Conservation (phyloP, 495 filamentous ascomycete species). For the Trypethelium eluteriae region DNA sequence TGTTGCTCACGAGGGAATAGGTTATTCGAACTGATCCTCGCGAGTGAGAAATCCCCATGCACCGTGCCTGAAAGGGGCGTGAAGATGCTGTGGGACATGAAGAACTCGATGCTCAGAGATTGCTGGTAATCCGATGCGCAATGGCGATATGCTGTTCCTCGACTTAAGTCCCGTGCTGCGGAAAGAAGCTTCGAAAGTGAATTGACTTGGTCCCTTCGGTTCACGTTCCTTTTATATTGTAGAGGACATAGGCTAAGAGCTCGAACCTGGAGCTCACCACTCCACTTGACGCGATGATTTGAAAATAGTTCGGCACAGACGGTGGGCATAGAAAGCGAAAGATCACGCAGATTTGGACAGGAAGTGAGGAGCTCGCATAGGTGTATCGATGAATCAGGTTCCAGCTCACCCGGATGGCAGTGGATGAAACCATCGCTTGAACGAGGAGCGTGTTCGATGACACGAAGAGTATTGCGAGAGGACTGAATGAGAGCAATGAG, state of each 20-base stretch:
- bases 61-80: conserved; percentile 39
- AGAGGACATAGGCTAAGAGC: conserved; percentile 38
- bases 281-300: conserved; percentile 38
- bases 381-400: conserved; percentile 31
- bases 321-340: conserved; percentile 44
- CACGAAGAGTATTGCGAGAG: conserved; percentile 40
- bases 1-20: conserved; percentile 35
- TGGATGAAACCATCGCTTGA: conserved; percentile 45
- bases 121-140: conserved; percentile 17
- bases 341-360: conserved; percentile 41
- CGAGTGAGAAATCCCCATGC: conserved; percentile 43
- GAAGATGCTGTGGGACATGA: conserved; percentile 43
- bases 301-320: conserved; percentile 44
- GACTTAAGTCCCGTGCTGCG: conserved; percentile 35
- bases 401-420: conserved; percentile 35
- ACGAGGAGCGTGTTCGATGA: conserved; percentile 48
- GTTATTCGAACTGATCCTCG: conserved; percentile 35
- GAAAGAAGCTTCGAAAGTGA: conserved; percentile 35
- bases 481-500: conserved; percentile 44
- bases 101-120: conserved; percentile 40
- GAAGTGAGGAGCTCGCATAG: conserved; percentile 42
- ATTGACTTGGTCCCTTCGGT: conserved; percentile 3
- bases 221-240: conserved; percentile 15
- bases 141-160: conserved; percentile 25
- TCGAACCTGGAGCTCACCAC: conserved; percentile 45